Evolutionary conservation across 208 protist genomes (phyloP).

Genomic region (Trypanosoma cruzi): DNA sequence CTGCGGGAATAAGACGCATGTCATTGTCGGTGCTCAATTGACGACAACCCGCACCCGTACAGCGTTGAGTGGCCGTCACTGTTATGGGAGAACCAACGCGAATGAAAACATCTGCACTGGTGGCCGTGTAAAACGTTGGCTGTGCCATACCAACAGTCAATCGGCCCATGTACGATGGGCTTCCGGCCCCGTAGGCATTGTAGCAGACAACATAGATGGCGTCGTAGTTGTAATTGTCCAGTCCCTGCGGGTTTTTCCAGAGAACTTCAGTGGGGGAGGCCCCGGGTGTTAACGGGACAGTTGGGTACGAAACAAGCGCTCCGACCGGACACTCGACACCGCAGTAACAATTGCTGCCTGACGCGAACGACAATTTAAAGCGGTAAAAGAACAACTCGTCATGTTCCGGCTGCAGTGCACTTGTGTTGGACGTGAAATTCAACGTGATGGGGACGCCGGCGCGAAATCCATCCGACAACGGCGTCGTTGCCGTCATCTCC

Average conservation of each 20-base stretch:
- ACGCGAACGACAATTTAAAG: conserved; percentile 40
- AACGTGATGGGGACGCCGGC: conserved; percentile 47
- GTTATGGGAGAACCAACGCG: conserved; percentile 63
- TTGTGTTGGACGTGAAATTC: conserved; percentile 50
- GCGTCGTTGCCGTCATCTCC: conserved; percentile 29
- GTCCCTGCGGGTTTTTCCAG: conserved; percentile 46
- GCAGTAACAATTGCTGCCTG: conserved; percentile 78
- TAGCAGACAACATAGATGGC: conserved; percentile 88
- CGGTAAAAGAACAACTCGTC: conserved; percentile 85
- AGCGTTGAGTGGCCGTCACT: conserved; percentile 58
- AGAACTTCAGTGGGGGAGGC: conserved; percentile 29
- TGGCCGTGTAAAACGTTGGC: conserved; percentile 85
- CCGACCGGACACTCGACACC: conserved; percentile 49
- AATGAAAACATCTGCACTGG: conserved; percentile 35
- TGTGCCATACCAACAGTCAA: conserved; percentile 68
- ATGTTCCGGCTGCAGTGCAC: conserved; percentile 20
- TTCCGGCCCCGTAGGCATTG: conserved; percentile 4
- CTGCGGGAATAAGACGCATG: conserved; percentile 52
- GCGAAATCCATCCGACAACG: conserved; percentile 35
- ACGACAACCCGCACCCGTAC: conserved; percentile 37
- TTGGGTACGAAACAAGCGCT: conserved; percentile 38
- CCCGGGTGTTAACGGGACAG: conserved; percentile 9
- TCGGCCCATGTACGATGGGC: conserved; percentile 69
- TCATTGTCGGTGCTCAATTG: conserved; percentile 43
- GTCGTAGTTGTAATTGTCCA: conserved; percentile 74